Percentiles rank a stretch among this genome's conserved stretches.
Evolutionary conservation across 306 rosid species (phyloP).

Genomic region (Aeschynomene evenia): DNA sequence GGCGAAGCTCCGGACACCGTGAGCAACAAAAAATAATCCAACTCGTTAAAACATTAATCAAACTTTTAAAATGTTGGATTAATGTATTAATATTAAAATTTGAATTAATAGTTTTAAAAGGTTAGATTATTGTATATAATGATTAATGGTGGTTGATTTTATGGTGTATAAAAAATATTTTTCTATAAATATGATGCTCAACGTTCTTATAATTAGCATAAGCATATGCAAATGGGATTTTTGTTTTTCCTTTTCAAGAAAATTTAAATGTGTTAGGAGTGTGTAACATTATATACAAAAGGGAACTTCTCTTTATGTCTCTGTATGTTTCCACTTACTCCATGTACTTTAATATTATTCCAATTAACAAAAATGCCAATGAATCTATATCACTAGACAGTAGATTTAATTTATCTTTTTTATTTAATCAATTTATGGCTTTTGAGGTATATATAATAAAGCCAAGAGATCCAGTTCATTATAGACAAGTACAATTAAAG

Average conservation of each 20-base stretch:
- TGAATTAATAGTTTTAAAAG: no score
- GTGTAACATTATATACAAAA: background rate
- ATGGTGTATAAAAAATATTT: no score
- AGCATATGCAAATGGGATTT: background rate
- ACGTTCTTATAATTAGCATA: background rate
- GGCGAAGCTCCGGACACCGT: no score
- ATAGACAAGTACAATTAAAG: background rate
- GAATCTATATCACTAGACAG: slow-evolving; percentile 24
- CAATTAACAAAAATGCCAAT: background rate
- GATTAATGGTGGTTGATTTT: no score
- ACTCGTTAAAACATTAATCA: no score
- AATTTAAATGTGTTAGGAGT: background rate
- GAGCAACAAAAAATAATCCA: no score
- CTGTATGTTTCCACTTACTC: background rate
- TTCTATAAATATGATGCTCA: background rate
- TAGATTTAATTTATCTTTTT: background rate
- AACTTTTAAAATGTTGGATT: no score
- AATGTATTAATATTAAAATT: no score
- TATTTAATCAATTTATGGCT: slow-evolving; percentile 25
- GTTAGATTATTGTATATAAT: no score
- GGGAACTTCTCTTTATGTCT: background rate
- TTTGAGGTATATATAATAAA: background rate
- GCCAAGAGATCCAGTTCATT: background rate
- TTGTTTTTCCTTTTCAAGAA: background rate
- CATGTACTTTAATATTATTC: background rate